These are phyloP conservation scores for Botrytis hyacinthi DNA, from an alignment of 2,329 filamentous ascomycete species.

Conservation along the genomic window DNA sequence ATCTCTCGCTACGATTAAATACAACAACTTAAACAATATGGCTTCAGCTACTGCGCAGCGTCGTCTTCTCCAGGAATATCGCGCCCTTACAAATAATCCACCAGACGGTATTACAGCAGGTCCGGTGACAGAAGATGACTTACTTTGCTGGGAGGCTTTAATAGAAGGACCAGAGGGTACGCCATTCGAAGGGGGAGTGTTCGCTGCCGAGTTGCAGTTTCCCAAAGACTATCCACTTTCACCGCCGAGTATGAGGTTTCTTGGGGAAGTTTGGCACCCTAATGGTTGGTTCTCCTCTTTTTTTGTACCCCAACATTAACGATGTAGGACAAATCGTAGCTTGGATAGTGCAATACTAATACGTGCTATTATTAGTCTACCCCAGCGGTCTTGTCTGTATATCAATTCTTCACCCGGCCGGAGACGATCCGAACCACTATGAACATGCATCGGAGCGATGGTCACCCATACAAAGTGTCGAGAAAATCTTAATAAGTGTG, in stretches of 20 bases:
- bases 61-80: constrained; percentile 95
- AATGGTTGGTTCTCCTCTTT: constrained; percentile 62
- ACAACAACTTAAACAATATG: constrained; percentile 42
- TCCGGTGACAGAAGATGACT: constrained; percentile 88
- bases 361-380: constrained; percentile 63
- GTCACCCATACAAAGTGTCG: constrained; percentile 95
- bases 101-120: constrained; percentile 98
- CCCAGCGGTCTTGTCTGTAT: constrained; percentile 91
- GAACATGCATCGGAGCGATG: constrained; percentile 93
- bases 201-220: constrained; percentile 91
- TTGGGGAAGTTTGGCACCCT: constrained; percentile 92
- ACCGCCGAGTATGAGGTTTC: constrained; percentile 93
- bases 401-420: constrained; percentile 93
- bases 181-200: constrained; percentile 93
- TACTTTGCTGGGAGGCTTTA: constrained; percentile 93
- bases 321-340: not conserved
- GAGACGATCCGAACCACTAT: constrained; percentile 98
- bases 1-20: not conserved
- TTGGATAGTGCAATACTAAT: not conserved
- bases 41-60: constrained; percentile 63
- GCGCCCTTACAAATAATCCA: constrained; percentile 85
- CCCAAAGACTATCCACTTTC: constrained; percentile 96
- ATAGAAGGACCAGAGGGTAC: constrained; percentile 95
- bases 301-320: not conserved
- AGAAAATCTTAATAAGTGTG: constrained; percentile 94